A percentile compares a stretch with the other conserved stretches of the same genome.
phyloP scores from a whole-genome alignment of 1,284 basidiomycete genomes.

The Irpex sp. region DNA sequence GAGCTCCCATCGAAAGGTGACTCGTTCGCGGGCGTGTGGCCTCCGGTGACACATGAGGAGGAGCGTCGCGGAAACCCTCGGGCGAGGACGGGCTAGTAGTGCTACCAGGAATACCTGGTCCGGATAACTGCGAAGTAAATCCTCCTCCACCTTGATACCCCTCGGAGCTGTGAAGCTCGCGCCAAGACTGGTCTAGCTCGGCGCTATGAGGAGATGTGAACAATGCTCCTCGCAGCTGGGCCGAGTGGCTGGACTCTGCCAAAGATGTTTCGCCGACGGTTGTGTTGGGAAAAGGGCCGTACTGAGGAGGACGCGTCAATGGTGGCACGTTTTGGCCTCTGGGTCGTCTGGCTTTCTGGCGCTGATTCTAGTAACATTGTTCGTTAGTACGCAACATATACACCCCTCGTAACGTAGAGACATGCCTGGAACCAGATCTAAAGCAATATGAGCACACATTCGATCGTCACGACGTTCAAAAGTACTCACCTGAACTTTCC shows the following conservation, averaged over 20 bases:
- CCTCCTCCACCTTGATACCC: neutral
- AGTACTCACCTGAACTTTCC: constrained; percentile 76
- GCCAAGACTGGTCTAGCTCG: neutral
- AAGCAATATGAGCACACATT: constrained; percentile 13
- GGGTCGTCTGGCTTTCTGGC: constrained; percentile 75
- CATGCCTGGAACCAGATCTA: constrained; percentile 85
- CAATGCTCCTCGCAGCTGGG: constrained; percentile 15
- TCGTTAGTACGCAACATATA: constrained; percentile 18
- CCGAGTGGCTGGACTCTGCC: constrained; percentile 14
- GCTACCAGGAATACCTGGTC: constrained; percentile 60
- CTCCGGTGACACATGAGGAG: neutral
- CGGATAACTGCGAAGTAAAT: constrained; percentile 37
- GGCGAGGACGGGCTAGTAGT: constrained; percentile 16
- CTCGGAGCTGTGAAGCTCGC: neutral
- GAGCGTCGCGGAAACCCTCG: neutral
- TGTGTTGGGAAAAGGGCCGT: constrained; percentile 52
- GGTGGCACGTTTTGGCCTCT: constrained; percentile 40
- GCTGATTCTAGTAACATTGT: constrained; percentile 55
- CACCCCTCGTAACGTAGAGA: constrained; percentile 13
- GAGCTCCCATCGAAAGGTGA: neutral
- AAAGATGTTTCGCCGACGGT: constrained; percentile 12
- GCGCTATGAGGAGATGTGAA: neutral
- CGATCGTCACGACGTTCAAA: neutral
- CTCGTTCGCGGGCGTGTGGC: neutral
- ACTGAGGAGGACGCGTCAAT: constrained; percentile 51